Percentiles rank a stretch among this genome's conserved stretches.
These are phyloP conservation scores for Saitozyma sp. DNA, from an alignment of 768 basidiomycete species.

Conservation along the genomic window DNA sequence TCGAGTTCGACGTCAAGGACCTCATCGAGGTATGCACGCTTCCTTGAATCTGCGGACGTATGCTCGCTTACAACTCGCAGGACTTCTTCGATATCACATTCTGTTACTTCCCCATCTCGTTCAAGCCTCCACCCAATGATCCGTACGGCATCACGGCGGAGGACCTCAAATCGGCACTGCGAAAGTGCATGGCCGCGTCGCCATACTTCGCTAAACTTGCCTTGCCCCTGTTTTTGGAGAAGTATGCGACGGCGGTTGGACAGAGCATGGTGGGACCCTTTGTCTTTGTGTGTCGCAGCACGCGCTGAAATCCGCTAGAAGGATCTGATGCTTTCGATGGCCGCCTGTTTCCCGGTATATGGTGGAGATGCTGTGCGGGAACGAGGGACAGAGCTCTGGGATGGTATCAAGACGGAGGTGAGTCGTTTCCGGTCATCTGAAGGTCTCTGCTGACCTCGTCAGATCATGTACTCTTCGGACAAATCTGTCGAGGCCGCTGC, in stretches of 20 bases:
- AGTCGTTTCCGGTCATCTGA: conserved; percentile 1
- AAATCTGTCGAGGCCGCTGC: conserved; percentile 70
- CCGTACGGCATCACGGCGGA: conserved; percentile 88
- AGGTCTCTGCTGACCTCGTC: not conserved
- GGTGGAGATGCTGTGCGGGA: conserved; percentile 65
- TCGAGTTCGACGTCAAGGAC: conserved; percentile 78
- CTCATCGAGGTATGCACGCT: conserved; percentile 69
- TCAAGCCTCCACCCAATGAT: conserved; percentile 88
- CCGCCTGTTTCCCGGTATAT: conserved; percentile 78
- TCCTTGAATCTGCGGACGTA: not conserved
- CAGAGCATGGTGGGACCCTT: conserved; percentile 67
- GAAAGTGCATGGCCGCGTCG: conserved; percentile 69
- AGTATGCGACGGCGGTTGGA: conserved; percentile 77
- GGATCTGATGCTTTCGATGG: conserved; percentile 79
- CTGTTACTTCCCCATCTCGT: conserved; percentile 98
- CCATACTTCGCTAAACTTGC: conserved; percentile 80
- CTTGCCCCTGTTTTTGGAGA: conserved; percentile 86
- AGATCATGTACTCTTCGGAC: conserved; percentile 95
- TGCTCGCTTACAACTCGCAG: conserved; percentile 54
- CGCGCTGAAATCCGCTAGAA: conserved; percentile 57
- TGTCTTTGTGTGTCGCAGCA: not conserved
- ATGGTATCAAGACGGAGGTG: conserved; percentile 84
- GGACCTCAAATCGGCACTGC: conserved; percentile 71
- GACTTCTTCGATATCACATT: conserved; percentile 90
- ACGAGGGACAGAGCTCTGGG: conserved; percentile 80